A percentile compares a stretch with the other conserved stretches of the same genome.
Conservation (phyloP, 2,329 filamentous ascomycete species). For the Tolypocladium guangdongense region DNA sequence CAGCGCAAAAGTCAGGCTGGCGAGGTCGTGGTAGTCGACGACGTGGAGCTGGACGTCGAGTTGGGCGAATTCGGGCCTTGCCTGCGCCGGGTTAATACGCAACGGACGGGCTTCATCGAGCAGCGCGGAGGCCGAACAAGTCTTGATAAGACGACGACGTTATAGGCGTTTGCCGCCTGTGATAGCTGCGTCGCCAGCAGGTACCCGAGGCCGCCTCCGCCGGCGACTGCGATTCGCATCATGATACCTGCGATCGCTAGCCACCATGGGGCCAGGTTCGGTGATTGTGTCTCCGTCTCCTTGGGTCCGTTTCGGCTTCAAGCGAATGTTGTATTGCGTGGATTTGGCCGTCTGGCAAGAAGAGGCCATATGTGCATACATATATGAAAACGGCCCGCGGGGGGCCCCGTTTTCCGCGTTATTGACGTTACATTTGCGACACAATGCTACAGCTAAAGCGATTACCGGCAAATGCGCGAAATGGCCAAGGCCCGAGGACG, state of each 20-base stretch:
- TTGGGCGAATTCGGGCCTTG: conserved; percentile 40
- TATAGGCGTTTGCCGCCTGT: conserved; percentile 46
- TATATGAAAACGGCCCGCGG: conserved; percentile 7
- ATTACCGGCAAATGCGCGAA: conserved; percentile 7
- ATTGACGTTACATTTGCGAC: conserved; percentile 14
- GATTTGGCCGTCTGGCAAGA: neutral
- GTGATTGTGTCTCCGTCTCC: conserved; percentile 1
- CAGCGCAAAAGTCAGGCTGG: conserved; percentile 53
- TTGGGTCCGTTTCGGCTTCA: neutral
- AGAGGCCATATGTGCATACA: conserved; percentile 4
- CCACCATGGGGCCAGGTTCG: conserved; percentile 5
- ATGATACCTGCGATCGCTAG: conserved; percentile 15
- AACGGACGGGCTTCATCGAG: neutral
- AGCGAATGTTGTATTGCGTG: neutral
- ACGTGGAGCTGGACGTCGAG: conserved; percentile 54
- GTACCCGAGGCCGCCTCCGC: conserved; percentile 33
- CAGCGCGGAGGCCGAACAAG: conserved; percentile 9
- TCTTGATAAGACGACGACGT: conserved; percentile 60
- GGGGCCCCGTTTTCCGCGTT: conserved; percentile 10
- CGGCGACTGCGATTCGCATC: conserved; percentile 39
- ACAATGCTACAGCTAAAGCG: conserved; percentile 5
- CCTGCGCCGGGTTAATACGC: conserved; percentile 24
- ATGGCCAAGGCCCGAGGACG: conserved; percentile 3
- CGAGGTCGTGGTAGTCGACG: conserved; percentile 53
- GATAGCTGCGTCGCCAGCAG: conserved; percentile 44